phyloP scores from a whole-genome alignment of 768 basidiomycete species.

The Leucocoprinus sp. region DNA sequence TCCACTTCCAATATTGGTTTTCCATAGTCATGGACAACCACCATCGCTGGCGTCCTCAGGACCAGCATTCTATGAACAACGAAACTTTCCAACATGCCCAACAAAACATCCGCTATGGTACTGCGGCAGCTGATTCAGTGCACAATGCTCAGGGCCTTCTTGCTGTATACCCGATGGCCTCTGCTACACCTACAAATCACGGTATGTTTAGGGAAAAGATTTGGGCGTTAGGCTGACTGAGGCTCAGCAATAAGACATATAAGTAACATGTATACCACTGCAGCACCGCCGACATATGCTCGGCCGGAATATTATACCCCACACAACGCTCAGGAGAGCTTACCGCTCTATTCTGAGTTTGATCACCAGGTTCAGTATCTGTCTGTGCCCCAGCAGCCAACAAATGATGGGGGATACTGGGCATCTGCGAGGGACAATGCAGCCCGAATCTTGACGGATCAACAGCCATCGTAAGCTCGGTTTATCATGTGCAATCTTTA shows the following conservation, averaged over 20 bases:
- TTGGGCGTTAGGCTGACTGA: slow-evolving; percentile 1
- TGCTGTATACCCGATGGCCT: slow-evolving; percentile 64
- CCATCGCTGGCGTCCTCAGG: slow-evolving; percentile 24
- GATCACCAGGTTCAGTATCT: slow-evolving; percentile 53
- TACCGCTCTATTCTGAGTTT: slow-evolving; percentile 61
- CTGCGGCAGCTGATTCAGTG: slow-evolving; percentile 37
- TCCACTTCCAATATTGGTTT: slow-evolving; percentile 11
- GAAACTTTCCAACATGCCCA: slow-evolving; percentile 15
- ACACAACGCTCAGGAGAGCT: slow-evolving; percentile 30
- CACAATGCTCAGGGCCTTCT: slow-evolving; percentile 63
- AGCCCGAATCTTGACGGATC: slow-evolving; percentile 48
- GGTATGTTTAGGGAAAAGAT: slow-evolving; percentile 31
- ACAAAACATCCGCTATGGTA: slow-evolving; percentile 14
- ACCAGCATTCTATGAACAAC: slow-evolving; percentile 14
- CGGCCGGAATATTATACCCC: slow-evolving; percentile 45
- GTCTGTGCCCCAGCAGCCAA: slow-evolving; percentile 35
- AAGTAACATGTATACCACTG: slow-evolving; percentile 46
- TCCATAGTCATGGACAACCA: slow-evolving; percentile 26
- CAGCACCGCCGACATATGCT: slow-evolving; percentile 55
- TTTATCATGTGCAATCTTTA: slow-evolving; percentile 13
- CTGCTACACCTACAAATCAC: slow-evolving; percentile 70
- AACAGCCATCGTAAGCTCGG: slow-evolving; percentile 38
- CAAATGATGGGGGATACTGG: slow-evolving; percentile 54
- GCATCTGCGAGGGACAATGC: slow-evolving; percentile 52
- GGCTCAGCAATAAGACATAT: slow-evolving; percentile 58